Evolutionary conservation across 306 rosid genomes (phyloP), one percentile per base, ranked within the genome.

Genomic region (Lathyrus sativus): DNA sequence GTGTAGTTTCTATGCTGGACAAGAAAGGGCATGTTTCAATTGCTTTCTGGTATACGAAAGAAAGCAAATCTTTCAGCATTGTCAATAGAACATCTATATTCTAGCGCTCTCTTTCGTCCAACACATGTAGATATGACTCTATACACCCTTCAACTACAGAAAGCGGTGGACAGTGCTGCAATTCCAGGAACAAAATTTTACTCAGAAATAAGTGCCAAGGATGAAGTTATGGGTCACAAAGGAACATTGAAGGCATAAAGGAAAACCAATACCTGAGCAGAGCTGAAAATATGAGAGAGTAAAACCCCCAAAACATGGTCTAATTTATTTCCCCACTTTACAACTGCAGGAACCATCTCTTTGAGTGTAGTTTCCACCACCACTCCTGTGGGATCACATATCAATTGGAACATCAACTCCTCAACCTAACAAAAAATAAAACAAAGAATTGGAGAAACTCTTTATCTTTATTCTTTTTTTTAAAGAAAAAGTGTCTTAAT

Each of bases 21-120:
- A 85, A 72, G 69, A 85, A 82, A 49, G 97, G 99, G 66, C 86
- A 85, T 48, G 91, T 86, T 78, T 86, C 89, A 79, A 88, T 80
- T 66, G 87, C 90, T 76, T 87, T 85, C 54, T 82, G 85, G 76
- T 82, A 80, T 76, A 90, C 81, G 70, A 67, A 76, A 50, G 99
- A 80, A 72, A 90, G 89, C 86, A 88, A 70, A 72, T 81, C 96
- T 71, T 45, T 61, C 64, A 90, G 84, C 87, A 77, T 80, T 81
- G 89, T 81, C 73, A 93, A 80, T 56, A 90, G 71, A 74, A 86
- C 89, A 76, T 88, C 99, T 41, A 90, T 82, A 71, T 85, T 93
- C 97, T 96, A 93, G 49, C 95, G 89, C 74, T 93, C 97, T 58
- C 88, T 78, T 78, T 93, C 99, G 50, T 97, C 96, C 62, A 93